These are phyloP conservation scores for Bruguiera gymnorhiza DNA, from an alignment of 345 rosid genomes.

Conservation along the genomic window DNA sequence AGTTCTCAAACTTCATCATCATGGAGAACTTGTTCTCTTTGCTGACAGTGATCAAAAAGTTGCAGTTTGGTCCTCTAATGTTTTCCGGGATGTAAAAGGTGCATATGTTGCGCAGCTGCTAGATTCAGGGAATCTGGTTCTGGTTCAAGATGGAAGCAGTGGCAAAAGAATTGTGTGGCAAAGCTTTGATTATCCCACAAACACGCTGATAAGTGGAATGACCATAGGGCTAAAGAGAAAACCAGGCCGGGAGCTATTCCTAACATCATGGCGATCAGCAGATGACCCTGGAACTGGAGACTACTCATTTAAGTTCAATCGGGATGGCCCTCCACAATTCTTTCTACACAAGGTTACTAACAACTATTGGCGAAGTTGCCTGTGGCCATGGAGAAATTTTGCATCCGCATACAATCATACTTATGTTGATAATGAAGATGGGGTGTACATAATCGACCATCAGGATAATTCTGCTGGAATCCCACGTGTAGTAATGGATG, in stretches of 20 bases:
- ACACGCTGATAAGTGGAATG: constrained; percentile 16
- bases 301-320: constrained; percentile 1
- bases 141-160: not conserved
- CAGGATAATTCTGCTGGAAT: not conserved
- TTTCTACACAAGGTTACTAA: not conserved
- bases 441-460: not conserved
- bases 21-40: not conserved
- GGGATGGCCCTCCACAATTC: constrained; percentile 3
- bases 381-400: constrained; percentile 7
- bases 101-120: constrained; percentile 2
- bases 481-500: not conserved
- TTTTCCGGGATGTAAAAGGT: not conserved
- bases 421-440: not conserved
- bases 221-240: constrained; percentile 15
- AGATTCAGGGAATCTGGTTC: constrained; percentile 19
- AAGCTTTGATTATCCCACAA: constrained; percentile 36
- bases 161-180: constrained; percentile 20
- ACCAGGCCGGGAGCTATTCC: constrained; percentile 9
- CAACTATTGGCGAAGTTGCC: not conserved
- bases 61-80: not conserved
- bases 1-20: too few relatives aligned
- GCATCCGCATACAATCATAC: not conserved
- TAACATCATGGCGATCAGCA: constrained; percentile 28
- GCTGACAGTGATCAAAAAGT: too few relatives aligned
- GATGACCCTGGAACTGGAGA: constrained; percentile 24